These are phyloP conservation scores for Lipomyces chichibuensis DNA, from an alignment of 805 yeast species.

Conservation along the genomic window DNA sequence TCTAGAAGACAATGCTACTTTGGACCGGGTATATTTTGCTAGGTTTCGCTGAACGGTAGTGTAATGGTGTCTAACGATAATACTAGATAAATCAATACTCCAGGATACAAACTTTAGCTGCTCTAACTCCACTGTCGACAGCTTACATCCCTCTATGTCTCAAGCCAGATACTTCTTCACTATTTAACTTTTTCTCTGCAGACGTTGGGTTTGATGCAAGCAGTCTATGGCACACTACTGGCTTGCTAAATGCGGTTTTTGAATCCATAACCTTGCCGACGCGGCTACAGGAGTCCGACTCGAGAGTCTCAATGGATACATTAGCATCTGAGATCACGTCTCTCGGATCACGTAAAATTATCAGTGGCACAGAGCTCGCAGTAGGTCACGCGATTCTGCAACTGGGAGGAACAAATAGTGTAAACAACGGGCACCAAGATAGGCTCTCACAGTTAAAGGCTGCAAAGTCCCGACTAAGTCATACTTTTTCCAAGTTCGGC, in stretches of 20 bases:
- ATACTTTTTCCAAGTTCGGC: constrained; percentile 7
- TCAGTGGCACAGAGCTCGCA: constrained; percentile 15
- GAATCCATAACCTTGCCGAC: constrained; percentile 36
- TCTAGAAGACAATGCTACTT: constrained; percentile 37
- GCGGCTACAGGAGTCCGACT: constrained; percentile 2
- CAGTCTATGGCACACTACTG: constrained; percentile 34
- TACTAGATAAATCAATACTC: constrained; percentile 13
- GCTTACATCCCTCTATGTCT: constrained; percentile 34
- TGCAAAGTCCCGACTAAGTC: neutral
- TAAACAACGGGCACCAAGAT: constrained; percentile 4
- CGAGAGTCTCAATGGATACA: constrained; percentile 10
- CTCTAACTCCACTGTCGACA: constrained; percentile 23
- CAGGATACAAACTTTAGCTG: constrained; percentile 21
- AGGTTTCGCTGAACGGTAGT: neutral
- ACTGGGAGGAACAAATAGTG: constrained; percentile 9
- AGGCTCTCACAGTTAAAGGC: constrained; percentile 6
- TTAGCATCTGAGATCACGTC: constrained; percentile 13
- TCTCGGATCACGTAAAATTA: constrained; percentile 14
- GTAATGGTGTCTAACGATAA: neutral
- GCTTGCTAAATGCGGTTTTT: constrained; percentile 27
- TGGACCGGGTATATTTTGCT: constrained; percentile 8
- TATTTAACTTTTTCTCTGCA: neutral
- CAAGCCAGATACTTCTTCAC: constrained; percentile 1
- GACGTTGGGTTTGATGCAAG: constrained; percentile 10
- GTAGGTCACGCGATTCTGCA: constrained; percentile 5